Evolutionary conservation across 2,329 filamentous ascomycete species (phyloP).

Genomic region (Xylariaceae sp.): DNA sequence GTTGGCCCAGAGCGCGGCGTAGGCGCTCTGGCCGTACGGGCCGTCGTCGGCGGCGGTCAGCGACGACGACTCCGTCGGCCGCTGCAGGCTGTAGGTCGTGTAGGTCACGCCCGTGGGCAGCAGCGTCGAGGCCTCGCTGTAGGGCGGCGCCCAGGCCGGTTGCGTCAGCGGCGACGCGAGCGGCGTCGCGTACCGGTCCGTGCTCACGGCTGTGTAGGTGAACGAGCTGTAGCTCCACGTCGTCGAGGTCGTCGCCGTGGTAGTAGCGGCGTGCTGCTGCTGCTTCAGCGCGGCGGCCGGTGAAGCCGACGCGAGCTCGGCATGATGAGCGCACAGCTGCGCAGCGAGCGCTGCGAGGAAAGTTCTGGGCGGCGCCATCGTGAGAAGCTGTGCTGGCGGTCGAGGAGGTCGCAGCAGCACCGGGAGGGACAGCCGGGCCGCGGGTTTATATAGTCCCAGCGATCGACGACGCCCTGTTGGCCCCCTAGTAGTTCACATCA

Average conservation of each 20-base stretch:
- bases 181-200: constrained; percentile 1
- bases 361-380: too few relatives aligned
- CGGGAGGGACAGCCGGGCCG: too few relatives aligned
- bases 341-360: not conserved
- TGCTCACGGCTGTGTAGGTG: constrained; percentile 1
- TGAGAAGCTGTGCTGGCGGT: too few relatives aligned
- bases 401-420: too few relatives aligned
- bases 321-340: not conserved
- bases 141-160: not conserved
- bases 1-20: constrained; percentile 6
- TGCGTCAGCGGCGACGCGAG: constrained; percentile 1
- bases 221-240: constrained; percentile 2
- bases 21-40: constrained; percentile 5
- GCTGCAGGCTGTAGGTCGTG: constrained; percentile 2
- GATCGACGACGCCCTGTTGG: too few relatives aligned
- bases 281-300: not conserved
- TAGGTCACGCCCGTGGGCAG: constrained; percentile 1
- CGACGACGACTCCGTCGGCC: not conserved
- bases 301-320: not conserved
- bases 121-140: constrained; percentile 1
- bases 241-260: not conserved
- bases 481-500: too few relatives aligned
- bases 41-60: constrained; percentile 2
- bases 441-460: too few relatives aligned
- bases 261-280: not conserved